phyloP scores from a whole-genome alignment of 1,139 yeast species.

The Taiozyma sp. region DNA sequence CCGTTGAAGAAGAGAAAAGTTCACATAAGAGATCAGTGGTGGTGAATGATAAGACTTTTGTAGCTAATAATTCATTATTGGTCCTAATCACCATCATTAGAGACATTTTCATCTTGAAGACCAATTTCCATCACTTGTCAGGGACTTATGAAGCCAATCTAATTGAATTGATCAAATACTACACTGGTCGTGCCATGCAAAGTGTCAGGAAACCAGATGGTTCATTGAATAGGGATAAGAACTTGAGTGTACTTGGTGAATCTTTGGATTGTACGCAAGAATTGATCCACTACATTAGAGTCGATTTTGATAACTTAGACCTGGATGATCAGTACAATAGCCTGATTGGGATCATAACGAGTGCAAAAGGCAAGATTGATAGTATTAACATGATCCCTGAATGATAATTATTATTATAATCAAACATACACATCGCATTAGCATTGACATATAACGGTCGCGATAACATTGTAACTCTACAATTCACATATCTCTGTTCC shows the following conservation, averaged over 20 bases:
- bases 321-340: conserved; percentile 10
- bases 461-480: not conserved
- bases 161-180: conserved; percentile 26
- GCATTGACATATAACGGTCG: not conserved
- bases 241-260: conserved; percentile 35
- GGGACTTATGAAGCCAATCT: conserved; percentile 25
- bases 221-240: conserved; percentile 26
- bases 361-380: conserved; percentile 15
- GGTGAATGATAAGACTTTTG: conserved; percentile 37
- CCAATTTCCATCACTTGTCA: conserved; percentile 18
- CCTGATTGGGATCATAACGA: conserved; percentile 3
- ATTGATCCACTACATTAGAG: conserved; percentile 21
- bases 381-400: conserved; percentile 11
- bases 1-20: conserved; percentile 8
- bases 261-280: conserved; percentile 34
- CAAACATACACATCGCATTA: not conserved
- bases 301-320: conserved; percentile 11
- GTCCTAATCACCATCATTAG: conserved; percentile 25
- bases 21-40: conserved; percentile 37
- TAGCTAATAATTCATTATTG: conserved; percentile 33
- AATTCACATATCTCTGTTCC: no score
- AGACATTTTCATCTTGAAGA: conserved; percentile 26
- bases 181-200: conserved; percentile 27
- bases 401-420: not conserved
- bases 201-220: conserved; percentile 23